These are phyloP conservation scores for Aspergillus saccharolyticus DNA, from an alignment of 495 filamentous ascomycete genomes.

Conservation along the genomic window DNA sequence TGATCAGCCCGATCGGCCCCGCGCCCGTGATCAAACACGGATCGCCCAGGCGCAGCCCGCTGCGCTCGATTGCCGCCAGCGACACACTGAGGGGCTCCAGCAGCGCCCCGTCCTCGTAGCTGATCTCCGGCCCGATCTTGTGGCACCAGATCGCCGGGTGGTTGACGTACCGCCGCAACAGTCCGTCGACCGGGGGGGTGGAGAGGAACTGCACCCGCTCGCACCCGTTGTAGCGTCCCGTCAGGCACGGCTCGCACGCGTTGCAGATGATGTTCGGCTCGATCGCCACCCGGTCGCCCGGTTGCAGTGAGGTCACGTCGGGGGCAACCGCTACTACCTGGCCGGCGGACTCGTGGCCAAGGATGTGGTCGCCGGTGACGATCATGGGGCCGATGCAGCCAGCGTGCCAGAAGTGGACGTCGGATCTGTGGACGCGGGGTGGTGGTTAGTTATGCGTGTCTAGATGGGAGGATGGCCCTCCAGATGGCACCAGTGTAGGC, in stretches of 20 bases:
- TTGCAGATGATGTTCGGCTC: slow-evolving; percentile 90
- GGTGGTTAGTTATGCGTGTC: not conserved
- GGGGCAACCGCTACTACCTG: slow-evolving; percentile 76
- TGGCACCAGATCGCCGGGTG: slow-evolving; percentile 90
- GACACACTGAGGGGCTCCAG: slow-evolving; percentile 84
- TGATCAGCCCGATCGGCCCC: slow-evolving; percentile 85
- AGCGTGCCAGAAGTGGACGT: slow-evolving; percentile 94
- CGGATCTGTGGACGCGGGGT: slow-evolving; percentile 53
- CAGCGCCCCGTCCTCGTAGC: slow-evolving; percentile 80
- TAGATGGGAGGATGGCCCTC: too few species aligned
- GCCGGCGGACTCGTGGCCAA: slow-evolving; percentile 89
- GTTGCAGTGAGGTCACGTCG: slow-evolving; percentile 63
- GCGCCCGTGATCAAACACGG: slow-evolving; percentile 82
- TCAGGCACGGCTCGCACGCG: slow-evolving; percentile 82
- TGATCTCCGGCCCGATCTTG: slow-evolving; percentile 77
- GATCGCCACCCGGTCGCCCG: slow-evolving; percentile 83
- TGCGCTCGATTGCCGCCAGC: slow-evolving; percentile 76
- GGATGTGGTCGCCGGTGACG: slow-evolving; percentile 77
- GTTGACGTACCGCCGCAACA: slow-evolving; percentile 87
- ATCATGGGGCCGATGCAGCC: slow-evolving; percentile 95
- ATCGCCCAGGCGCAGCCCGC: slow-evolving; percentile 73
- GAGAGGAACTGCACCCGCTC: slow-evolving; percentile 78
- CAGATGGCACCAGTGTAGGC: too few species aligned
- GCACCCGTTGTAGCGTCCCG: slow-evolving; percentile 90
- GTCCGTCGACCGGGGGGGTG: slow-evolving; percentile 82